These are phyloP conservation scores for Malassezia sp. DNA, from an alignment of 1,284 basidiomycete species.

Conservation along the genomic window DNA sequence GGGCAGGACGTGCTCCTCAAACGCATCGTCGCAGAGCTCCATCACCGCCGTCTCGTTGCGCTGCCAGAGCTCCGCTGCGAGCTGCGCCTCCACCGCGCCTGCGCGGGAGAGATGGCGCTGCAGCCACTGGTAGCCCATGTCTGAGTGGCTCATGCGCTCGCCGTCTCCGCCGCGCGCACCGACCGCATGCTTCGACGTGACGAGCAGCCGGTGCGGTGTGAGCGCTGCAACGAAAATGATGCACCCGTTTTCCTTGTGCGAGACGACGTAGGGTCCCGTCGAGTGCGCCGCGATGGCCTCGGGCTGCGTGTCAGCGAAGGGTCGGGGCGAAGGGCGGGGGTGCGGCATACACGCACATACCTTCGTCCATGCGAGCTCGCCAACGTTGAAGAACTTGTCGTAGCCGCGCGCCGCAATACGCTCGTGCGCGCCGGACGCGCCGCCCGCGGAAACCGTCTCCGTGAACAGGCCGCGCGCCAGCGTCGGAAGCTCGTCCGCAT, in stretches of 20 bases:
- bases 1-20: constrained; percentile 90
- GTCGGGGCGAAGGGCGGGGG: no score
- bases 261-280: constrained; percentile 68
- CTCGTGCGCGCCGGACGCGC: constrained; percentile 45
- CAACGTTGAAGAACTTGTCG: constrained; percentile 98
- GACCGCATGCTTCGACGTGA: constrained; percentile 72
- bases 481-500: constrained; percentile 33
- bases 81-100: constrained; percentile 60
- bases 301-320: no score
- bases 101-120: constrained; percentile 58
- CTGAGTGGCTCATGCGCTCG: constrained; percentile 54
- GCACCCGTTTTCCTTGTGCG: constrained; percentile 93
- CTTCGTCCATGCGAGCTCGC: constrained; percentile 84
- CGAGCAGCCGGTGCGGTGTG: constrained; percentile 61
- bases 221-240: constrained; percentile 91
- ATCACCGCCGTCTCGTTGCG: constrained; percentile 73
- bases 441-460: constrained; percentile 21
- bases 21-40: constrained; percentile 84
- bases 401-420: constrained; percentile 83
- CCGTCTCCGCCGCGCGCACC: constrained; percentile 18
- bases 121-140: constrained; percentile 74
- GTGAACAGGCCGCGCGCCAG: constrained; percentile 43
- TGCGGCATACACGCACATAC: no score
- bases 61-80: constrained; percentile 67
- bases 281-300: constrained; percentile 53